Percentiles rank a stretch among this genome's conserved stretches.
Evolutionary conservation across 2,329 filamentous ascomycete genomes (phyloP).

Genomic region (Ascocoryne sarcoides): DNA sequence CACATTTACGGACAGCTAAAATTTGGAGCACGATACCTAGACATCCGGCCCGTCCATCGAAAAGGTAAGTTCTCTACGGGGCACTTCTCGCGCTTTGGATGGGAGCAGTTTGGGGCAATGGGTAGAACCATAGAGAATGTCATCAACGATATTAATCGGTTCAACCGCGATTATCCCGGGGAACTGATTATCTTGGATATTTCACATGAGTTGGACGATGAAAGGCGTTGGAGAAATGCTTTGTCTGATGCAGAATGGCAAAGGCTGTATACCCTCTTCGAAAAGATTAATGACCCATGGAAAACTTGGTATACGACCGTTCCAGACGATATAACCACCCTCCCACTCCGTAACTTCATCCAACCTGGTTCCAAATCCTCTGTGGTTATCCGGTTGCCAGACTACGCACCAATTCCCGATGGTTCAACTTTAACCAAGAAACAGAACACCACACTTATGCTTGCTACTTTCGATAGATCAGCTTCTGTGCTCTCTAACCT

Average conservation of each 20-base stretch:
- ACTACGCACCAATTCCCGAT: slow-evolving; percentile 6
- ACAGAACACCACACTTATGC: no score
- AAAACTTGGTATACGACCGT: not conserved
- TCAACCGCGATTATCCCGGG: slow-evolving; percentile 15
- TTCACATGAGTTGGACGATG: slow-evolving; percentile 13
- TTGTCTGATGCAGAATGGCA: slow-evolving; percentile 6
- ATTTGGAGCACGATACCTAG: no score
- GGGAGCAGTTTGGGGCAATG: no score
- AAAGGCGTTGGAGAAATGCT: not conserved
- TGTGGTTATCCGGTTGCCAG: slow-evolving; percentile 14
- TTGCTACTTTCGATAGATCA: no score
- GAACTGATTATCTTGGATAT: slow-evolving; percentile 22
- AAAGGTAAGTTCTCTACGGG: no score
- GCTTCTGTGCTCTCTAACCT: no score
- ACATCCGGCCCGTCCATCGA: no score
- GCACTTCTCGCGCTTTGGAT: no score
- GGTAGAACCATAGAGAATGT: no score
- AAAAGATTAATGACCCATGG: slow-evolving; percentile 16
- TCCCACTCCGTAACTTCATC: slow-evolving; percentile 16
- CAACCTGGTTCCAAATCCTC: slow-evolving; percentile 14
- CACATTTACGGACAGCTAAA: no score
- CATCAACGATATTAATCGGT: slow-evolving; percentile 20
- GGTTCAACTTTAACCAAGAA: no score
- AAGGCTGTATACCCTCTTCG: slow-evolving; percentile 8
- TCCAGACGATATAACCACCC: slow-evolving; percentile 12